Evolutionary conservation across 768 basidiomycete genomes (phyloP).

Genomic region (Lentinula guzmanii): DNA sequence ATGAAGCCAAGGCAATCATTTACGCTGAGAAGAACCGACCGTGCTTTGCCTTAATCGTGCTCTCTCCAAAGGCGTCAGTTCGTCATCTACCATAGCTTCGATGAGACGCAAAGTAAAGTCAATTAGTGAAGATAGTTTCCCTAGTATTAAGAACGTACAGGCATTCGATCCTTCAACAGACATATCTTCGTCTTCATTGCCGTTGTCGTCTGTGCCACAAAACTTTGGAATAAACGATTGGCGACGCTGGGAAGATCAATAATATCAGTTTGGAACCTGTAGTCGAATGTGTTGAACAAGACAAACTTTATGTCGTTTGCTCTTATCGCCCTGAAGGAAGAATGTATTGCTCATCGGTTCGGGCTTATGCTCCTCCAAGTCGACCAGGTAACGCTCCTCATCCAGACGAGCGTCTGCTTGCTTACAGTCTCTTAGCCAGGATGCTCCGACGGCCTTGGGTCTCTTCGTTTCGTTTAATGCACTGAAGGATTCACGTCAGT

Average conservation of each 20-base stretch:
- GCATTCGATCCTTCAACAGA: slow-evolving; percentile 41
- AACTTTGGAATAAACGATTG: slow-evolving; percentile 68
- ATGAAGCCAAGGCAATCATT: background rate
- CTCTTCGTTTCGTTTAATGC: slow-evolving; percentile 56
- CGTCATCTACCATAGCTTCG: slow-evolving; percentile 43
- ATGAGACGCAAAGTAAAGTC: slow-evolving; percentile 7
- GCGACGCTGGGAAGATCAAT: slow-evolving; percentile 43
- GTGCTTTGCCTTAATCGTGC: slow-evolving; percentile 40
- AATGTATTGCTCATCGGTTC: slow-evolving; percentile 30
- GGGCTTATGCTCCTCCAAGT: slow-evolving; percentile 54
- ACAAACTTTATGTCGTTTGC: slow-evolving; percentile 44
- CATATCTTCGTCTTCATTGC: slow-evolving; percentile 25
- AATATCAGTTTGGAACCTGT: background rate
- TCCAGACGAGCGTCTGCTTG: slow-evolving; percentile 50
- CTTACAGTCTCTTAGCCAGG: slow-evolving; percentile 91
- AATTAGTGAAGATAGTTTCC: slow-evolving; percentile 11
- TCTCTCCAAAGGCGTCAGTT: slow-evolving; percentile 63
- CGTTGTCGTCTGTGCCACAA: slow-evolving; percentile 20
- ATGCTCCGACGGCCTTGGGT: slow-evolving; percentile 76
- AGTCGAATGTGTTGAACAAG: background rate
- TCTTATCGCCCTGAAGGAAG: background rate
- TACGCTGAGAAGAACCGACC: background rate
- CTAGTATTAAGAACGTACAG: slow-evolving; percentile 25
- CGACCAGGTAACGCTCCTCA: slow-evolving; percentile 59
- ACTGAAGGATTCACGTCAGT: slow-evolving; percentile 23